These are phyloP conservation scores for Obba rivulosa DNA, from an alignment of 768 basidiomycete genomes.

Conservation along the genomic window DNA sequence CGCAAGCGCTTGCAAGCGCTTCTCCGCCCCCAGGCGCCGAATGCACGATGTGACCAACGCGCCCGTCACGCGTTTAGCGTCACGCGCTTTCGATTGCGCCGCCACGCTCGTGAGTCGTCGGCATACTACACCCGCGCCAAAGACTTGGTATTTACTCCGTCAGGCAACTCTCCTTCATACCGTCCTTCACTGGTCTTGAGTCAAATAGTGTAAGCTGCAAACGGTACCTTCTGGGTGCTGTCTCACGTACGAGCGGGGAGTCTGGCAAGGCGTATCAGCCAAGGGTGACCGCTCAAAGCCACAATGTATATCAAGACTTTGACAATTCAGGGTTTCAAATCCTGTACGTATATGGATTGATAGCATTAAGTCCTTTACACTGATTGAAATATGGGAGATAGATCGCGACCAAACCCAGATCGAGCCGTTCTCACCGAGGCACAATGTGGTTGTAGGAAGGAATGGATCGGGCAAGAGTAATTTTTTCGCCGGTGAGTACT, in stretches of 20 bases:
- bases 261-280: background rate
- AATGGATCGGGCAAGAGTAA: conserved; percentile 99
- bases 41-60: conserved; percentile 4
- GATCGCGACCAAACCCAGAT: conserved; percentile 88
- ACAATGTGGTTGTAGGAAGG: conserved; percentile 95
- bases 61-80: conserved; percentile 5
- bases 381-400: conserved; percentile 22
- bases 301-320: conserved; percentile 83
- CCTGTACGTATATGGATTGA: conserved; percentile 50
- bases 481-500: conserved; percentile 82
- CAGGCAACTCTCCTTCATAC: too few relatives aligned
- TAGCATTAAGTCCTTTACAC: background rate
- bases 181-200: too few relatives aligned
- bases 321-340: conserved; percentile 95
- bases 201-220: too few relatives aligned
- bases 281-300: background rate
- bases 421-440: conserved; percentile 88
- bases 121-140: too few relatives aligned
- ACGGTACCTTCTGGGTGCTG: too few relatives aligned
- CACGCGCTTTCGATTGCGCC: background rate
- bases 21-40: too few relatives aligned
- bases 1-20: too few relatives aligned
- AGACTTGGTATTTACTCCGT: background rate
- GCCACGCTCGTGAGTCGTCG: too few relatives aligned
- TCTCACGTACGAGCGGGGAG: too few relatives aligned